Conservation (phyloP, 2,329 filamentous ascomycete species). For the Alternaria dauci region DNA sequence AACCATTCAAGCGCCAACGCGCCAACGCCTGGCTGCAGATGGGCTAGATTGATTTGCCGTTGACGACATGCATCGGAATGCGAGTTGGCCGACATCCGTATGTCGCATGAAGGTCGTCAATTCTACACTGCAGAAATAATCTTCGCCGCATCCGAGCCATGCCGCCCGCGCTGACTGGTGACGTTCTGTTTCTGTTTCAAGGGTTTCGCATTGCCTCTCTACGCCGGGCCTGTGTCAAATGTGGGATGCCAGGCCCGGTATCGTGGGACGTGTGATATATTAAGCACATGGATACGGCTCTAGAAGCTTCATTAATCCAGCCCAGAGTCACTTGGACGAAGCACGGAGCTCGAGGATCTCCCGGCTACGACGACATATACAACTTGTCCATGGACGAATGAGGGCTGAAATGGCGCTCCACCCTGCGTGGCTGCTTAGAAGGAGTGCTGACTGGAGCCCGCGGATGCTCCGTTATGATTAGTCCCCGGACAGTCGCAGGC, state of each 20-base stretch:
- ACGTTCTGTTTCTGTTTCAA: slow-evolving; percentile 9
- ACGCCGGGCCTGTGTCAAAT: slow-evolving; percentile 4
- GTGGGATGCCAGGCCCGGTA: slow-evolving; percentile 1
- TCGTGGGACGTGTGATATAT: background rate
- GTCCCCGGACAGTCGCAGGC: background rate
- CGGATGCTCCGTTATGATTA: slow-evolving; percentile 1
- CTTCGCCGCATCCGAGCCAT: slow-evolving; percentile 1
- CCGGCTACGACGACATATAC: background rate
- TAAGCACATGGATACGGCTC: slow-evolving; percentile 11
- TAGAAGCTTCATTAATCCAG: background rate
- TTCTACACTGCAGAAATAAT: background rate
- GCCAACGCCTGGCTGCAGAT: slow-evolving; percentile 1
- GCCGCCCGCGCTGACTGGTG: slow-evolving; percentile 5
- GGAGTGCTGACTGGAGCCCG: slow-evolving; percentile 16
- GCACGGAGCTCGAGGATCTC: slow-evolving; percentile 4
- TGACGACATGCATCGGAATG: slow-evolving; percentile 30
- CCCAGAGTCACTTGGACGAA: background rate
- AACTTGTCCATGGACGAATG: slow-evolving; percentile 9
- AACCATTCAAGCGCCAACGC: slow-evolving; percentile 5
- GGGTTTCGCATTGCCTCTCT: slow-evolving; percentile 18
- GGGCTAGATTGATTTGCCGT: slow-evolving; percentile 10
- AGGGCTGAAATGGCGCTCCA: slow-evolving; percentile 12
- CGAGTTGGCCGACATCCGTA: slow-evolving; percentile 27
- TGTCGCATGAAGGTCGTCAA: background rate
- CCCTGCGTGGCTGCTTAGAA: slow-evolving; percentile 19